phyloP scores from a whole-genome alignment of 768 basidiomycete species.

The Amanita exitialis region DNA sequence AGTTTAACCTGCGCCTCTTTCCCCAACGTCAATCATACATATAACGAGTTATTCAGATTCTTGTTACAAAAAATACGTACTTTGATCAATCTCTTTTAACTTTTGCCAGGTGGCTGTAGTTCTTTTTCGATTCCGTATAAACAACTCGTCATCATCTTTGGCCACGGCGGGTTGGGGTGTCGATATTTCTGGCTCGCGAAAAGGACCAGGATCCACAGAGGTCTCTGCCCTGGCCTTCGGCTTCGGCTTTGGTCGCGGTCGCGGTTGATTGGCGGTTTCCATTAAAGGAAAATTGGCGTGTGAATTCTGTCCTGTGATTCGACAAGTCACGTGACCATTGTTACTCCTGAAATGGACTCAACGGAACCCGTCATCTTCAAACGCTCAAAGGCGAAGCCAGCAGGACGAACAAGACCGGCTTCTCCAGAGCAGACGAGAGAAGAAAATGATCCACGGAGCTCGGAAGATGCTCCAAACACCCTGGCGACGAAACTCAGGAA shows the following conservation, averaged over 20 bases:
- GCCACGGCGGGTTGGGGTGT: conserved; percentile 17
- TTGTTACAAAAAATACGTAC: conserved; percentile 23
- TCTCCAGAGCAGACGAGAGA: conserved; percentile 26
- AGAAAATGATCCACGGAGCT: conserved; percentile 17
- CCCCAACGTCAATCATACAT: neutral
- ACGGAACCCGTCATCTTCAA: conserved; percentile 40
- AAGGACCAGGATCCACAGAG: conserved; percentile 10
- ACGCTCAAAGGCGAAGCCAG: conserved; percentile 33
- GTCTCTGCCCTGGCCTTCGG: conserved; percentile 22
- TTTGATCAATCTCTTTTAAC: conserved; percentile 44
- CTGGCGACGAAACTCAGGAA: conserved; percentile 62
- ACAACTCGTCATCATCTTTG: conserved; percentile 57
- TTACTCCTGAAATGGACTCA: conserved; percentile 24
- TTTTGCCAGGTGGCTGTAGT: conserved; percentile 48
- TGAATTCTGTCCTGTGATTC: conserved; percentile 24
- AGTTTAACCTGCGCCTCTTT: conserved; percentile 7
- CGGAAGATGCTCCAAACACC: conserved; percentile 45
- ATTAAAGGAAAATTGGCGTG: conserved; percentile 27
- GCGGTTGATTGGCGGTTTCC: conserved; percentile 25
- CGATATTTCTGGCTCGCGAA: conserved; percentile 12
- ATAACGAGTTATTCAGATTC: neutral
- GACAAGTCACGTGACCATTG: conserved; percentile 31
- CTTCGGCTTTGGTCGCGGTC: conserved; percentile 50
- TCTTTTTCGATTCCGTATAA: conserved; percentile 56
- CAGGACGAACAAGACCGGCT: conserved; percentile 27